phyloP scores from a whole-genome alignment of 2,329 filamentous ascomycete species.

The Xylaria sp. region DNA sequence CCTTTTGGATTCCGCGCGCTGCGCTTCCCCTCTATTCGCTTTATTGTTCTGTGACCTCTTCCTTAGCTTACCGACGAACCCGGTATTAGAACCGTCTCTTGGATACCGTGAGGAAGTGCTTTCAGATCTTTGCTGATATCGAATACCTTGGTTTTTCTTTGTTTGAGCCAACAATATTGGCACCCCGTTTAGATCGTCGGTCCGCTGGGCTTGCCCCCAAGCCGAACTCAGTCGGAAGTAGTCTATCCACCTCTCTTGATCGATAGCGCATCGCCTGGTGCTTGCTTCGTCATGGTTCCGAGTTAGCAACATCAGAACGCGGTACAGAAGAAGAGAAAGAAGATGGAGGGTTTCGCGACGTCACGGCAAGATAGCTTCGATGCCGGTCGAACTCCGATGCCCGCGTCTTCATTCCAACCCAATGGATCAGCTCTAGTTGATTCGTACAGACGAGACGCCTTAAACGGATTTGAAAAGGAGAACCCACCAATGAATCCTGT shows the following conservation, averaged over 20 bases:
- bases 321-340: slow-evolving; percentile 41
- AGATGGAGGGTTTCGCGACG: slow-evolving; percentile 46
- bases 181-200: neutral
- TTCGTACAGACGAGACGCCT: slow-evolving; percentile 67
- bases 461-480: slow-evolving; percentile 65
- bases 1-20: slow-evolving; percentile 28
- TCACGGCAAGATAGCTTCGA: slow-evolving; percentile 44
- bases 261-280: slow-evolving; percentile 11
- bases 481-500: slow-evolving; percentile 68
- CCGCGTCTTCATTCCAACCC: slow-evolving; percentile 51
- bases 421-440: slow-evolving; percentile 65
- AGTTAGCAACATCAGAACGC: slow-evolving; percentile 37
- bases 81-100: slow-evolving; percentile 12
- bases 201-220: slow-evolving; percentile 1
- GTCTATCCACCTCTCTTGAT: neutral
- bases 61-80: slow-evolving; percentile 14
- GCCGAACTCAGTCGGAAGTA: neutral
- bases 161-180: slow-evolving; percentile 3
- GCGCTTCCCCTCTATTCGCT: slow-evolving; percentile 1
- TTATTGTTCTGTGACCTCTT: neutral
- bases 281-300: slow-evolving; percentile 45
- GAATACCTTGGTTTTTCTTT: slow-evolving; percentile 15
- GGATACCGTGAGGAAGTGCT: neutral
- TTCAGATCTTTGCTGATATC: slow-evolving; percentile 12
- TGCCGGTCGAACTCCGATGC: slow-evolving; percentile 37